Base-by-base conservation (phyloP, 2,329 filamentous ascomycete genomes). In the Xylariomycetidae sp. region DNA sequence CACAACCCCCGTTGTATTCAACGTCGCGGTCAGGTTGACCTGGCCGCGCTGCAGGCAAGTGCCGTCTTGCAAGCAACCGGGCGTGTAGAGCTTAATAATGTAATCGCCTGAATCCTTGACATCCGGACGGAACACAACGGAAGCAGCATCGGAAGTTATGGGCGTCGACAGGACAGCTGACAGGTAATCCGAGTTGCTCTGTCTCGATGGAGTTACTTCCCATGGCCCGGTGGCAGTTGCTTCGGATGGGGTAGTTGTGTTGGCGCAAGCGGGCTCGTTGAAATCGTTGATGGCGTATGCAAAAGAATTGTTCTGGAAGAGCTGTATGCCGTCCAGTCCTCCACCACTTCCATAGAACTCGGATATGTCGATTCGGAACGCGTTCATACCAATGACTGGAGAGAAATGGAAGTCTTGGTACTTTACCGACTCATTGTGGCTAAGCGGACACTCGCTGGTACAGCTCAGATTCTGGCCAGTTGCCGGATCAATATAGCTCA, bases 331-430 rank as follows among this genome's bases (percentile, higher is more conserved):
- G 50, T 85, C 74, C 34, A 98, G 65, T 23, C 92, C 92, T 49
- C 79, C 93, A 34, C 90, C 92, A 34, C 63, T 63, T 22, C 92
- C 92, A 58, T 93, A 95, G 75, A 82, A 96, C 12, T 76, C 84
- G 3, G 82, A 84, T 38, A 98, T 81, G 50, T 94, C 85, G 34
- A 98, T 73, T 40, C 81, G 77, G 59, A 98, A 92, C 20, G 71
- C 74, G 53, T 83, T 81, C 88, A 96, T 95, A 33, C 86, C 87
- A 42, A 98, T 79, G 6, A 63, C 60, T 54, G 92, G 94, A 47
- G 95, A 85, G 49, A 98, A 95, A 46, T 78, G 74, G 55, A 96
- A 98, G 51, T 98, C 92, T 58, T 95, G 89, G 47, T 76, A 93
- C 31, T 69, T 59, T 31, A 80, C 58, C 5, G 70, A 74, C 13